A percentile compares a stretch with the other conserved stretches of the same genome.
phyloP scores from a whole-genome alignment of 345 rosid genomes.

The Brassica napus region DNA sequence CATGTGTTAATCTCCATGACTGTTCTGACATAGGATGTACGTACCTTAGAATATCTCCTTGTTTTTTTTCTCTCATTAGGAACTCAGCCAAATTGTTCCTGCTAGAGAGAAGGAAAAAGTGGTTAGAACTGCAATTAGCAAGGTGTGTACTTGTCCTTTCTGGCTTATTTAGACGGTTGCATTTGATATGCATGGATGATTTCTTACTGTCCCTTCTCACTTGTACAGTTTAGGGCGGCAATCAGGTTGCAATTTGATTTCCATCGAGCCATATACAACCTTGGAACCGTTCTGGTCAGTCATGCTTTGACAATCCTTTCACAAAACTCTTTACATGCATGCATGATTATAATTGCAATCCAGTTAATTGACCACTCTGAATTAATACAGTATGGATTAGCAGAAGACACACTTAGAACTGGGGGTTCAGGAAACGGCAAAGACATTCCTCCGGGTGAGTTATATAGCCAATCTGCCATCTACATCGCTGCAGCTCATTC shows the following conservation, averaged over 20 bases:
- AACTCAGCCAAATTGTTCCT: slow-evolving; percentile 96
- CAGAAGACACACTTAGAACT: slow-evolving; percentile 89
- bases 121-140: slow-evolving; percentile 90
- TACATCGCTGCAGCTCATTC: slow-evolving; percentile 99
- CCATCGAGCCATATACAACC: slow-evolving; percentile 97
- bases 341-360: too few relatives aligned
- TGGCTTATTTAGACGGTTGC: slow-evolving; percentile 33
- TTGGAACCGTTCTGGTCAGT: slow-evolving; percentile 95
- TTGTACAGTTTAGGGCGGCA: slow-evolving; percentile 89
- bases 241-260: slow-evolving; percentile 94
- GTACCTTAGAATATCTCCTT: neutral
- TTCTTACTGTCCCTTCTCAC: slow-evolving; percentile 2
- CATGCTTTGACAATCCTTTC: slow-evolving; percentile 24
- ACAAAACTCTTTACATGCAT: neutral
- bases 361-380: neutral
- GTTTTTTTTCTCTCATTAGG: slow-evolving; percentile 52
- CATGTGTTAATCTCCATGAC: slow-evolving; percentile 14
- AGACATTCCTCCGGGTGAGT: slow-evolving; percentile 82
- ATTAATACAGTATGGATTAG: slow-evolving; percentile 78
- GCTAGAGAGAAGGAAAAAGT: slow-evolving; percentile 88
- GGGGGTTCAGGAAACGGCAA: slow-evolving; percentile 66
- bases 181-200: slow-evolving; percentile 20
- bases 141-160: slow-evolving; percentile 58
- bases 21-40: slow-evolving; percentile 16
- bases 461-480: slow-evolving; percentile 94